These are phyloP conservation scores for Metschnikowia dekortorum DNA, from an alignment of 805 yeast species.

Conservation along the genomic window DNA sequence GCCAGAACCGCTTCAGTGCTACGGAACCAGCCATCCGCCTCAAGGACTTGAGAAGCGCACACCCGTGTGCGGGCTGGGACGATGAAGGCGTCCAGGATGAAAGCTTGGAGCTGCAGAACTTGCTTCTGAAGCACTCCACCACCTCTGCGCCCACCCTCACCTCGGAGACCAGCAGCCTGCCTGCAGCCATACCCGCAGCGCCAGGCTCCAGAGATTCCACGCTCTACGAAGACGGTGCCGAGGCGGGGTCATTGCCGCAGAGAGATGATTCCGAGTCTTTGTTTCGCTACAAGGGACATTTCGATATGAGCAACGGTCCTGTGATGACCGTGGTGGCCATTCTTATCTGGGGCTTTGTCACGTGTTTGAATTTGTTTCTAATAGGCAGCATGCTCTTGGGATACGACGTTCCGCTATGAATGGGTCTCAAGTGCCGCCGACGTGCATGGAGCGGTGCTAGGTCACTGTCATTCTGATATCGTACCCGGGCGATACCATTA, in stretches of 20 bases:
- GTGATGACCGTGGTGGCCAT: conserved; percentile 51
- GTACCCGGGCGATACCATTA: too few relatives aligned
- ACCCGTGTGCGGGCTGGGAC: conserved; percentile 42
- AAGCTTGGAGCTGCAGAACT: conserved; percentile 12
- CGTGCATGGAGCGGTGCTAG: too few relatives aligned
- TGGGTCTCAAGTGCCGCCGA: too few relatives aligned
- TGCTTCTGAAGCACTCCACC: conserved; percentile 10
- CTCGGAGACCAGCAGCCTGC: neutral
- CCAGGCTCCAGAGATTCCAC: neutral
- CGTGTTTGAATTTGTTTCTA: conserved; percentile 67
- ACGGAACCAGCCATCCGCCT: conserved; percentile 39
- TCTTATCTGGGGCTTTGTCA: conserved; percentile 65
- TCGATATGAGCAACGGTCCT: conserved; percentile 70
- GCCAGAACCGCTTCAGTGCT: conserved; percentile 22
- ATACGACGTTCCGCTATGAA: conserved; percentile 46
- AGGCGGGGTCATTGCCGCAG: neutral
- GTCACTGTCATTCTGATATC: too few relatives aligned
- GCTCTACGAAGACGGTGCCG: neutral
- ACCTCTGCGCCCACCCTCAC: conserved; percentile 1
- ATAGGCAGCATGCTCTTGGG: conserved; percentile 49
- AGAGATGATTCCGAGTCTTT: conserved; percentile 19
- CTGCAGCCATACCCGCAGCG: neutral
- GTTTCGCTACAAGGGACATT: conserved; percentile 32
- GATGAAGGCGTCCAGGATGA: conserved; percentile 29
- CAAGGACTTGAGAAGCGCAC: conserved; percentile 36